Conservation (phyloP, 108 stramenopile species). For the Nitzschia palea region DNA sequence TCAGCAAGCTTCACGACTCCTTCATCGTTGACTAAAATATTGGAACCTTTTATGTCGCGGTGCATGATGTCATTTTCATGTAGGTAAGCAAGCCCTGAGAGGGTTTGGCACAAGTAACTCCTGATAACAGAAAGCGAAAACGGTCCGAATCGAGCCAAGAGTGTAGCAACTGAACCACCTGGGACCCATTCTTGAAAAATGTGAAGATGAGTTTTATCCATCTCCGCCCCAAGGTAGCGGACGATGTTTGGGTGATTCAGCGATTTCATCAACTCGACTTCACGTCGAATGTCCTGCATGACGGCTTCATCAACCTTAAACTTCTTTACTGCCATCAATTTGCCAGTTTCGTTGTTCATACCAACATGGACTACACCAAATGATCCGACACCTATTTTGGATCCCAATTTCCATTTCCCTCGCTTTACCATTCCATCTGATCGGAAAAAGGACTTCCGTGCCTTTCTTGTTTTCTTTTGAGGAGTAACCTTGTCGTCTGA, state of each 20-base stretch:
- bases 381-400: slow-evolving; percentile 90
- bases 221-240: slow-evolving; percentile 88
- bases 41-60: slow-evolving; percentile 95
- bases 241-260: slow-evolving; percentile 93
- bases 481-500: background rate
- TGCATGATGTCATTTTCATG: slow-evolving; percentile 90
- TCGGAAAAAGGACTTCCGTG: slow-evolving; percentile 11
- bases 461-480: background rate
- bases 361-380: slow-evolving; percentile 95
- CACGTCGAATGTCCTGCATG: slow-evolving; percentile 64
- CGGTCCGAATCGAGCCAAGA: slow-evolving; percentile 86
- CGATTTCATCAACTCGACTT: slow-evolving; percentile 90
- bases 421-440: slow-evolving; percentile 49
- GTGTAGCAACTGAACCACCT: slow-evolving; percentile 81
- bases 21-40: slow-evolving; percentile 91
- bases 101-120: slow-evolving; percentile 82
- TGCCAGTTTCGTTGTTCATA: slow-evolving; percentile 90
- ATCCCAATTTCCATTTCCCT: slow-evolving; percentile 89
- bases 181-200: slow-evolving; percentile 99
- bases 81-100: slow-evolving; percentile 90
- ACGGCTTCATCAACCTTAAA: slow-evolving; percentile 40
- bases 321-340: slow-evolving; percentile 85
- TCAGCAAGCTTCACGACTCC: slow-evolving; percentile 93
- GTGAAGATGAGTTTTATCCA: slow-evolving; percentile 72
- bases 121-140: slow-evolving; percentile 76